Base-by-base conservation (phyloP, 345 rosid genomes). In the Ailanthus altissimus region DNA sequence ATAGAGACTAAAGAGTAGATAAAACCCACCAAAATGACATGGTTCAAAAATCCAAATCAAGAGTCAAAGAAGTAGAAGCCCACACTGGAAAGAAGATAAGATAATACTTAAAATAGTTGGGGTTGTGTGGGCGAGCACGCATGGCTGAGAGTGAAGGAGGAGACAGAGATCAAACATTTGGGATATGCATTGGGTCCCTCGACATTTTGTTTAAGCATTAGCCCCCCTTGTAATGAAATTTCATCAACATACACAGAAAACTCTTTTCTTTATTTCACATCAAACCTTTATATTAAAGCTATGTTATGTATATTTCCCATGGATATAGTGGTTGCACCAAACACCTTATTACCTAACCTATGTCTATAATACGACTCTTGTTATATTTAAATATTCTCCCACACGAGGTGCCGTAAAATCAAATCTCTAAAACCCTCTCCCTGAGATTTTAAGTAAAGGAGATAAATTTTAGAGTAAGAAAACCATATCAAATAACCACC, bases 61-160 rank as follows among this genome's bases (percentile, higher is more conserved):
- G 67, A 76, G 84, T 85, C 85, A 80, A 80, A 76, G 21, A 61
- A 43, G 67, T 16, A 28, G 49, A 51, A 71, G 75, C 80, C 82
- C 84, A 71, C 79, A 65, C 20, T 20, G 16, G 13, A 67, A 26
- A 70, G 72, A 84, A 81, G 85, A 84, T 63, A 80, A 85, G 81
- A 70, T 32, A 32, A 32, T 32, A 32, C 38, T 32, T 72, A 16
- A n/a, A n/a, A 74, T 71, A 32, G 80, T 72, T 11, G 76, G 49
- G 75, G 28, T 14, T 56, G 75, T 63, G 80, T 67, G 46, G 59
- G 77, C 64, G 56, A 36, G 46, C 79, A 45, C 43, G 75, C 83
- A 77, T 36, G 36, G 6, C 32, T 5, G 67, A 53, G 12, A 4
- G 14, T 3, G 54, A 46, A 18, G 42, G 4, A 10, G 76, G 59